Base-by-base conservation (phyloP, 2,329 filamentous ascomycete genomes). In the Nemania sp. region DNA sequence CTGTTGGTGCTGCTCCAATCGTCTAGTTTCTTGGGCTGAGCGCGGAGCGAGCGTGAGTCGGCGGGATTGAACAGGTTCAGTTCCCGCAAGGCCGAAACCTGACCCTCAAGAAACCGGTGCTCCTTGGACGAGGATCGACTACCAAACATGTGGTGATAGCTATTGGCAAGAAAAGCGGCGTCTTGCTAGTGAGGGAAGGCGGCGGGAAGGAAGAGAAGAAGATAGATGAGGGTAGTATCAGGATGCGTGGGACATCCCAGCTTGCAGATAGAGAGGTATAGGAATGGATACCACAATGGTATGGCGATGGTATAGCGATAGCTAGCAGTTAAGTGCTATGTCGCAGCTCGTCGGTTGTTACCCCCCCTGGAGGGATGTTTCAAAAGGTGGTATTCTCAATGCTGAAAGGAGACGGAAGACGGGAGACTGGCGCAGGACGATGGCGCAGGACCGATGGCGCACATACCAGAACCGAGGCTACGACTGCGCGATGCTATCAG, bases 81-180 rank as follows among this genome's bases (percentile, higher is more conserved):
- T 21, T 79, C 77, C 62, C 72, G 72, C 51, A 79, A 67, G 52
- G 70, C 68, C 53, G 74, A 73, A 58, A 74, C 64, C 66, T 76
- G 75, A 62, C 70, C 66, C 60, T 76, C 74, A 63, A 72, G 73
- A 60, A 69, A 68, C 60, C 72, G 72, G 66, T 77, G 74, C 53
- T 79, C 76, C 67, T 76, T 78, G 63, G 72, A 72, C 64, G 75
- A 76, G 60, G 77, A 79, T 75, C 77, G 76, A 75, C 74, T 75
- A 75, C 75, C 73, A 70, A 80, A 80, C 78, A 80, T 80, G 74
- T 77, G 77, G 69, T 62, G 59, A 64, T 52, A 45, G 59, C 42
- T 58, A 43, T 52, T 39, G 42, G 56, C 54, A 60, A 65, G 60
- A 55, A 54, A 62, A 42, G 46, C 54, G 21, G 50, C 54, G 47